Evolutionary conservation across 1,284 basidiomycete genomes (phyloP), one percentile per base, ranked within the genome.

Genomic region (Pterulicium gracile): DNA sequence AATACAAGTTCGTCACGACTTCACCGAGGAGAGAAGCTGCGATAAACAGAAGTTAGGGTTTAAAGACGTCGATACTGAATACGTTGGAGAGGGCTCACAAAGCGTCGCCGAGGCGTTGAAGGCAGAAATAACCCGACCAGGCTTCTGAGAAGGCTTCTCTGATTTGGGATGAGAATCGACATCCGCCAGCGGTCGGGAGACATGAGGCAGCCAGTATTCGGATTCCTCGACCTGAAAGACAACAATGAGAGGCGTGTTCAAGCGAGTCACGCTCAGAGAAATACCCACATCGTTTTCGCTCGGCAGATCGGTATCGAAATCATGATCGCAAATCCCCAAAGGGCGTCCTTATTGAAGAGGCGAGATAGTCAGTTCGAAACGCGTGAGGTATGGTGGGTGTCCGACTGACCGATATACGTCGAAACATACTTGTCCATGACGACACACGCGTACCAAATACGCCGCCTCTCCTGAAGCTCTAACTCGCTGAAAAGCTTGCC

Each of bases 381-480:
- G 44, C 14, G 7, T 34, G 40, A 27, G 12, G 36, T 24, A 51
- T 40, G 43, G 46, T 23, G 46, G n/a, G n/a, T n/a, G n/a, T n/a
- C n/a, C n/a, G 55, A 58, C 69, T 47, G 54, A 70, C 80, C 87
- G 50, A 89, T 88, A 61, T 89, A 89, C 20, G 81, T 73, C 48
- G 81, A 80, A 24, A 88, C 77, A 62, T 88, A 88, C 59, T 81
- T 79, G 60, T 91, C 88, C 74, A 91, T 76, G 39, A 83, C 64
- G 40, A 89, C 75, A 57, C 86, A 89, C 5, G 75, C 77, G 66
- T 79, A 88, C 88, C 88, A 92, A 23, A 89, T 80, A 43, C 86
- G 66, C 53, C 81, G 73, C 44, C 88, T 69, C 56, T 85, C 79
- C 57, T 85, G 77, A 52, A 88, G 69, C 62, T 88, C 82, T 57